Base-by-base conservation (phyloP, 257 asterid genomes). In the Solanum boliviense region DNA sequence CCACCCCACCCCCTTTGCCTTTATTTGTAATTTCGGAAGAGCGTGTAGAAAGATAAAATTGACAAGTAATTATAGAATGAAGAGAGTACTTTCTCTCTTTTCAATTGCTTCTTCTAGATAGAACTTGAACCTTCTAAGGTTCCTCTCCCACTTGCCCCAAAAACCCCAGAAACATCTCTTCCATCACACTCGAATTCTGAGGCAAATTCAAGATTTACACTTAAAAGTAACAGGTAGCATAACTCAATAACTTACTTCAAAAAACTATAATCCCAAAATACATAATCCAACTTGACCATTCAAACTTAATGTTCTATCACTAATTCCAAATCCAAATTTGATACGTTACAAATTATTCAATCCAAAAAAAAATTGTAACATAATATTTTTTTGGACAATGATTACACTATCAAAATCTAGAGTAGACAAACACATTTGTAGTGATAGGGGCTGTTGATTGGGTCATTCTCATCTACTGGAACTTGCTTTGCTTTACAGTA, bases 381-480 rank as follows among this genome's bases (percentile, higher is more conserved):
- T 9, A 9, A 2, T 13, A 6, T 31, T 71, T 31, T 29, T 31
- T 13, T 31, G 13, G 78, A 71, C 25, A 4, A 12, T 34, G 16
- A 72, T 32, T 72, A 73, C 29, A 9, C 29, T 9, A 20, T 34
- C 15, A 72, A 32, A 72, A 10, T 72, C 8, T 91, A 94, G 91
- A 95, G 92, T 62, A 93, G 97, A 67, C 98, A 96, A 10, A 94
- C 94, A 90, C 98, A 95, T 89, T 91, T 94, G 94, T 95, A 95
- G 88, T 91, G 96, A 84, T 95, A 96, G 0, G 98, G 92, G 83
- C 97, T 96, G 89, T 96, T 91, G 5, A 93, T 92, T 3, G 99
- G 99, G 82, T 95, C 98, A 29, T 95, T 95, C 15, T 95, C 98
- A 36, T 95, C 97, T 7, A 96, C 95, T 0, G 99, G 98, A 73